Conservation (phyloP, 495 filamentous ascomycete species). For the Opeltia flavorubescens region DNA sequence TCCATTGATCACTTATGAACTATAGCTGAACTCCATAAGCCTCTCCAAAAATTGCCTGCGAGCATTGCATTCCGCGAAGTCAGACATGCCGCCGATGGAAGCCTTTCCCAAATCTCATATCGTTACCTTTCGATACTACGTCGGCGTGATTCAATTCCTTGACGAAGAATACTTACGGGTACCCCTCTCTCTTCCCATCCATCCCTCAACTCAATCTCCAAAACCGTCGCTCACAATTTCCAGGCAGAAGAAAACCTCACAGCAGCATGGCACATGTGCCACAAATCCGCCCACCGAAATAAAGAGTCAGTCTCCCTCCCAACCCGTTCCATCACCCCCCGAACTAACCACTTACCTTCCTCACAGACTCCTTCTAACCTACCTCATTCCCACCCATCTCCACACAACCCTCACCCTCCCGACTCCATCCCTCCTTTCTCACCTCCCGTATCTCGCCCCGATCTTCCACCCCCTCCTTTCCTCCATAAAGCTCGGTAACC, state of each 20-base stretch:
- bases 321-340: background rate
- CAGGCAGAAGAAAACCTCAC: slow-evolving; percentile 72
- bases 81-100: slow-evolving; percentile 62
- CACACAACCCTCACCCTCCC: slow-evolving; percentile 78
- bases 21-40: slow-evolving; percentile 63
- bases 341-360: background rate
- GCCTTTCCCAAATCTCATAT: slow-evolving; percentile 75
- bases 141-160: slow-evolving; percentile 76
- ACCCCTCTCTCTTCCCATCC: slow-evolving; percentile 9
- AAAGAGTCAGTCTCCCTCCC: slow-evolving; percentile 45
- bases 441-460: slow-evolving; percentile 60
- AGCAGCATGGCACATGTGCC: slow-evolving; percentile 63
- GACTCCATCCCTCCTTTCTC: slow-evolving; percentile 48
- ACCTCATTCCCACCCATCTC: slow-evolving; percentile 83
- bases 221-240: slow-evolving; percentile 6
- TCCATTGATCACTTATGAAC: background rate
- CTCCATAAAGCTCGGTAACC: slow-evolving; percentile 69
- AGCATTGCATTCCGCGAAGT: slow-evolving; percentile 55
- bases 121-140: slow-evolving; percentile 94
- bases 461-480: slow-evolving; percentile 64
- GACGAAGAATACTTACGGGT: slow-evolving; percentile 81
- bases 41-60: slow-evolving; percentile 82
- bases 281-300: slow-evolving; percentile 54
- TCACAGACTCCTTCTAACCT: slow-evolving; percentile 74
- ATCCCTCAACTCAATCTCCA: slow-evolving; percentile 5